Evolutionary conservation across 441 rosid genomes (phyloP).

Genomic region (Eutrema salsugineum): DNA sequence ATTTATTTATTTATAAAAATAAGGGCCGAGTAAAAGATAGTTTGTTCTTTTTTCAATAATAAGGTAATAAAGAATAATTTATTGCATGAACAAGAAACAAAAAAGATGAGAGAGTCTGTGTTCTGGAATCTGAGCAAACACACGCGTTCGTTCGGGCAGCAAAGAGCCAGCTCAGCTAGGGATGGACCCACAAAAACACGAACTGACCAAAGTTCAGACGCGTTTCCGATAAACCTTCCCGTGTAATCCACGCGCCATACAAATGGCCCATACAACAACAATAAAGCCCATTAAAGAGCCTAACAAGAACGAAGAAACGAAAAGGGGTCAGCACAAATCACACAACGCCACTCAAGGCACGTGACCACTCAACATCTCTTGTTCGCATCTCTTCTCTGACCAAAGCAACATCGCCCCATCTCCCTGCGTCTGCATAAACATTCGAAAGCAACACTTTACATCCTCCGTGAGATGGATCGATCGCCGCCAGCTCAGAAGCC

Average conservation of each 20-base stretch:
- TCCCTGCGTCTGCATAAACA: slow-evolving; percentile 56
- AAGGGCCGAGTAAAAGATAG: background rate
- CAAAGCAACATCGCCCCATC: slow-evolving; percentile 61
- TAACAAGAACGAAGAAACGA: too few relatives aligned
- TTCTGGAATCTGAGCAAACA: background rate
- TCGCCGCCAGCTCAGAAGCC: slow-evolving; percentile 35
- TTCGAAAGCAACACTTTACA: slow-evolving; percentile 64
- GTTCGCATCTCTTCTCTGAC: slow-evolving; percentile 53
- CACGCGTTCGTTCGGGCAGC: background rate
- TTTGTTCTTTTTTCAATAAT: background rate
- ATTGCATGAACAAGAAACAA: background rate
- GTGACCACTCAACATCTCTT: slow-evolving; percentile 49
- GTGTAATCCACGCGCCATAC: background rate
- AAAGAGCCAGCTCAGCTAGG: background rate
- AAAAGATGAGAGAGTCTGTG: background rate
- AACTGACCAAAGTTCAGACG: background rate
- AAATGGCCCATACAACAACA: background rate
- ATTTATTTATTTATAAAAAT: background rate
- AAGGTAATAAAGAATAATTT: background rate
- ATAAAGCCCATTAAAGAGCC: slow-evolving; percentile 21
- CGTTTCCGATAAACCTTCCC: background rate
- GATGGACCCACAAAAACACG: background rate
- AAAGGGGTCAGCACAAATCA: slow-evolving; percentile 6
- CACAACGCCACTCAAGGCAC: slow-evolving; percentile 57
- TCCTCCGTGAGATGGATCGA: slow-evolving; percentile 52